Conservation (phyloP, 305 asterid genomes). For the Fraxinus ornus region DNA sequence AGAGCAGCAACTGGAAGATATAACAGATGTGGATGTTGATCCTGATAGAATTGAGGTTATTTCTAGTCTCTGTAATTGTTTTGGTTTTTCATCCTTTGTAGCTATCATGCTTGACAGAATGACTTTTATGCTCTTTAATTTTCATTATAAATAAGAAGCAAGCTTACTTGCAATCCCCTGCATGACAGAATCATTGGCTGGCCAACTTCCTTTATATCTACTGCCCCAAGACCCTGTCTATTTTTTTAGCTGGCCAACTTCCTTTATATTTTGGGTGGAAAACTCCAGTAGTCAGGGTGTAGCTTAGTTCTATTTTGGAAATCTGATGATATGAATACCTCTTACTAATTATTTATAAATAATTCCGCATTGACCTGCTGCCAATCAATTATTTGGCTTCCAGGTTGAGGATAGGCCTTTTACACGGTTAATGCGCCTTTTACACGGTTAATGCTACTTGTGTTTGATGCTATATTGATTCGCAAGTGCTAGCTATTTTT, state of each 20-base stretch:
- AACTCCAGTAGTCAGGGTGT: too few relatives aligned
- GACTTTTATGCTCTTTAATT: not conserved
- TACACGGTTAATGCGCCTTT: not conserved
- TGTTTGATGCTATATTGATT: not conserved
- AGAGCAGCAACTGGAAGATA: constrained; percentile 61
- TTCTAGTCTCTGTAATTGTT: constrained; percentile 8
- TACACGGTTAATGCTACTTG: not conserved
- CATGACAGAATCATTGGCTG: too few relatives aligned
- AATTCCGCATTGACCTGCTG: too few relatives aligned
- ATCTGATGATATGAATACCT: too few relatives aligned
- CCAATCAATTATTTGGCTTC: too few relatives aligned
- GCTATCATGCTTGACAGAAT: not conserved
- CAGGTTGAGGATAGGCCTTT: too few relatives aligned
- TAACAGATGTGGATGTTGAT: constrained; percentile 60
- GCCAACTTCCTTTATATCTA: not conserved
- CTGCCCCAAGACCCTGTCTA: not conserved
- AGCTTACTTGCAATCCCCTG: not conserved
- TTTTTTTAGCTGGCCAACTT: too few relatives aligned
- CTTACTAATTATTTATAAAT: too few relatives aligned
- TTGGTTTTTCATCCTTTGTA: not conserved
- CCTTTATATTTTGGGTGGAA: too few relatives aligned
- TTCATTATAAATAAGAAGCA: not conserved
- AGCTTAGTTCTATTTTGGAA: too few relatives aligned
- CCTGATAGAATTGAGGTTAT: constrained; percentile 87
- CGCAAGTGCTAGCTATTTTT: not conserved